phyloP scores from a whole-genome alignment of 2,329 filamentous ascomycete species.

The Dryadomyces sulphureus region DNA sequence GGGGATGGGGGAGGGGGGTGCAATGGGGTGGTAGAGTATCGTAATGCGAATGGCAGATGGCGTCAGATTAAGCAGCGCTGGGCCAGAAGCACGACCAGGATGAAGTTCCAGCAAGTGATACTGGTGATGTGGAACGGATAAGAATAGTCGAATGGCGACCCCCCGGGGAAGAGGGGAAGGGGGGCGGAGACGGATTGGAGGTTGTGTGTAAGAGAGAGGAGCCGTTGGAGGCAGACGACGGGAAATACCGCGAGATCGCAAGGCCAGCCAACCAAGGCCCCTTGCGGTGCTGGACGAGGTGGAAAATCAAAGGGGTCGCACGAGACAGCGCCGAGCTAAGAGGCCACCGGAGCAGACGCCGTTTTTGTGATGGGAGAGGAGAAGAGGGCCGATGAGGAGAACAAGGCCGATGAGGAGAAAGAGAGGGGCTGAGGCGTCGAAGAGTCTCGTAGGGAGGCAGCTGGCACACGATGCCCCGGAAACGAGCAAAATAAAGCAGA shows the following conservation, averaged over 20 bases:
- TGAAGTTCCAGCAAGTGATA: not conserved
- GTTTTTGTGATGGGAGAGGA: no score
- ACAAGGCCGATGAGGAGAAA: no score
- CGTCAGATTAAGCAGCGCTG: conserved; percentile 10
- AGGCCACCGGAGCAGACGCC: no score
- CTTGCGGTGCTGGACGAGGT: not conserved
- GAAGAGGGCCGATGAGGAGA: no score
- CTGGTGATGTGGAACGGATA: not conserved
- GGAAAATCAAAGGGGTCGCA: not conserved
- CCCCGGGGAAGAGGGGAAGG: not conserved
- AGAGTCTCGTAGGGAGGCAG: no score
- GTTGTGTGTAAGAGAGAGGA: not conserved
- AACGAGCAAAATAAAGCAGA: not conserved
- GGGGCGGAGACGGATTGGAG: not conserved
- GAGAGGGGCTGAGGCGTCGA: no score
- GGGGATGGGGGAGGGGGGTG: no score
- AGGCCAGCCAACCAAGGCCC: not conserved
- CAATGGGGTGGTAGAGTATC: not conserved
- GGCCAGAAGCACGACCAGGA: not conserved
- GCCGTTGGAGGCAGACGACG: not conserved
- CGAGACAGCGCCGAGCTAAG: no score
- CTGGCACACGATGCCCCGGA: not conserved
- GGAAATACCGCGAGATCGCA: not conserved
- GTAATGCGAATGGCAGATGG: conserved; percentile 6
- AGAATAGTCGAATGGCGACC: not conserved